These are phyloP conservation scores for Paecilomyces formosus DNA, from an alignment of 2,329 filamentous ascomycete species.

Conservation along the genomic window DNA sequence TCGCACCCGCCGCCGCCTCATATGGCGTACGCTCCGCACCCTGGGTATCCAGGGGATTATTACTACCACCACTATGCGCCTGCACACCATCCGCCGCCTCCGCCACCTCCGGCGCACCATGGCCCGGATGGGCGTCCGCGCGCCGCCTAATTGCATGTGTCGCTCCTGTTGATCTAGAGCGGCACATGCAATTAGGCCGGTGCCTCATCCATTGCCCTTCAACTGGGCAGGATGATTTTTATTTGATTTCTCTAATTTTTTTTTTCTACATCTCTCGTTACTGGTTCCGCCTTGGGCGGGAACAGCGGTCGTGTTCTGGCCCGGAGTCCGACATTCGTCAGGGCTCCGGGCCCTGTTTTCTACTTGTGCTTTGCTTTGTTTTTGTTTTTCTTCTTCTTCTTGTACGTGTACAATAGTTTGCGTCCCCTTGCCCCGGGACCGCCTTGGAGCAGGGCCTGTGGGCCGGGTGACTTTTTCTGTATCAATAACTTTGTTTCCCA, in stretches of 20 bases:
- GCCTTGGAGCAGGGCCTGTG: background rate
- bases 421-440: background rate
- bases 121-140: constrained; percentile 9
- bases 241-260: background rate
- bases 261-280: background rate
- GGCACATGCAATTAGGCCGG: background rate
- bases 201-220: background rate
- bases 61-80: constrained; percentile 13
- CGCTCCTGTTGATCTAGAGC: background rate
- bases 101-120: constrained; percentile 11
- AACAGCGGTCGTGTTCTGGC: background rate
- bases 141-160: background rate
- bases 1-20: background rate
- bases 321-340: background rate
- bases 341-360: background rate
- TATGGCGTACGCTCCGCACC: background rate
- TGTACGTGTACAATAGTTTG: background rate
- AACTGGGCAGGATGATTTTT: background rate
- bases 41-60: constrained; percentile 10
- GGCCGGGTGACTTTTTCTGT: background rate
- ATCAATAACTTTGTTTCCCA: background rate
- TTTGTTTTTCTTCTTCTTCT: background rate
- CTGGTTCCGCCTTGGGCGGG: background rate
- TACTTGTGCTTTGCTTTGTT: background rate
- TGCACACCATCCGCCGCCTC: constrained; percentile 8